Conservation (phyloP, 371 early-diverging fungal genomes). For the Lichtheimia hyalospora region DNA sequence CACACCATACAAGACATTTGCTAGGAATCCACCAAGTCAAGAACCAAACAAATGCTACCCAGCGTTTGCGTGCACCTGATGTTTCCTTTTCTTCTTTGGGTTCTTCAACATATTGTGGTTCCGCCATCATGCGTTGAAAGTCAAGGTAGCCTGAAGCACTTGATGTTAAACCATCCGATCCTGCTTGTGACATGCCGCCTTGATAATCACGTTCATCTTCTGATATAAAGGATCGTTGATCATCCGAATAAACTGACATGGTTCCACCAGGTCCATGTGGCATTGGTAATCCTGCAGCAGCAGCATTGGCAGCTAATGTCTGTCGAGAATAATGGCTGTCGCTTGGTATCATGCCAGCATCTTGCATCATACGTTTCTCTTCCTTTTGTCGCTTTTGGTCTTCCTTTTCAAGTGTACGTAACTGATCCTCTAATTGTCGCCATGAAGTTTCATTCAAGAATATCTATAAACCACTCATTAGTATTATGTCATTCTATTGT, state of each 20-base stretch:
- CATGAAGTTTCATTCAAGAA: constrained; percentile 72
- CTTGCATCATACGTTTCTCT: constrained; percentile 17
- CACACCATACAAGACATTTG: constrained; percentile 59
- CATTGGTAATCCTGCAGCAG: constrained; percentile 23
- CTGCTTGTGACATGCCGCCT: constrained; percentile 23
- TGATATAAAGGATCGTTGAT: constrained; percentile 63
- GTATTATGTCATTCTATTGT: background rate
- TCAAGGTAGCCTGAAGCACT: constrained; percentile 16
- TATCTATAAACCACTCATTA: constrained; percentile 30
- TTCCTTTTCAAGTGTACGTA: constrained; percentile 40
- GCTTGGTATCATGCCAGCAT: background rate
- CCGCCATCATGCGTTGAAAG: constrained; percentile 15
- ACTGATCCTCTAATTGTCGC: constrained; percentile 63
- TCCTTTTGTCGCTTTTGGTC: constrained; percentile 31
- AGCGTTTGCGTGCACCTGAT: constrained; percentile 56
- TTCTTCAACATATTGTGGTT: constrained; percentile 4
- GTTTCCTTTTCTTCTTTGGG: constrained; percentile 19
- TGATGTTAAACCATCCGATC: constrained; percentile 21
- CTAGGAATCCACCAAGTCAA: constrained; percentile 89
- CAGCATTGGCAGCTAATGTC: constrained; percentile 16
- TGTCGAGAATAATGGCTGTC: constrained; percentile 4
- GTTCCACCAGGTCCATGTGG: constrained; percentile 9
- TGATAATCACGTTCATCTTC: constrained; percentile 46
- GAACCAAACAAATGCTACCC: constrained; percentile 82
- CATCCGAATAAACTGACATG: constrained; percentile 43